phyloP scores from a whole-genome alignment of 352 stramenopile genomes.

The Globisporangium paddicum region DNA sequence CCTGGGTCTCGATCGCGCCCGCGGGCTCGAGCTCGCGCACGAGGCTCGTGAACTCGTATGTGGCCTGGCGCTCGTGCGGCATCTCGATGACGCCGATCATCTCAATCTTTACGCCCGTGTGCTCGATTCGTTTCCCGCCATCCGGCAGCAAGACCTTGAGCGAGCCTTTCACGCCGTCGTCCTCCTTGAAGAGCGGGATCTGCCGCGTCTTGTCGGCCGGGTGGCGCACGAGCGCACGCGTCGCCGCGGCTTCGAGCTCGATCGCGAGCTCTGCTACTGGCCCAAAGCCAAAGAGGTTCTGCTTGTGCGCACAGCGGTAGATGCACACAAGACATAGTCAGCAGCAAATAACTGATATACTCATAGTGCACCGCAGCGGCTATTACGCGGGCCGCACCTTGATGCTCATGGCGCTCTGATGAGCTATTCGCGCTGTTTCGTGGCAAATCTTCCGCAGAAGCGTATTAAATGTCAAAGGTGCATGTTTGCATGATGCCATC shows the following conservation, averaged over 20 bases:
- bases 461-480: not conserved
- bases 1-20: slow-evolving; percentile 40
- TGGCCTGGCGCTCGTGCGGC: slow-evolving; percentile 65
- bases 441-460: slow-evolving; percentile 3
- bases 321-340: not conserved
- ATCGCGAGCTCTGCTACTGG: slow-evolving; percentile 14
- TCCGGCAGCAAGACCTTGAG: slow-evolving; percentile 72
- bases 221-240: slow-evolving; percentile 11
- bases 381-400: slow-evolving; percentile 1
- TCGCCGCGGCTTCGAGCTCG: slow-evolving; percentile 10
- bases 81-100: slow-evolving; percentile 94
- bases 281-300: slow-evolving; percentile 19
- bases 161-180: slow-evolving; percentile 58
- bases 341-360: not conserved
- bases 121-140: slow-evolving; percentile 90
- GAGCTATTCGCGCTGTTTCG: not conserved
- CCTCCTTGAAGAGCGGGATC: slow-evolving; percentile 45
- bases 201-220: slow-evolving; percentile 27
- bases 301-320: not conserved
- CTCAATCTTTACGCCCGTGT: slow-evolving; percentile 95
- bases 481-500: not conserved
- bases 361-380: too few relatives aligned
- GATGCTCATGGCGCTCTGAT: slow-evolving; percentile 10
- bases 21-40: slow-evolving; percentile 88
- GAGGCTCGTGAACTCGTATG: slow-evolving; percentile 93